Base-by-base conservation (phyloP, 192 early-diverging fungal genomes). In the Rhizophagus clarus region DNA sequence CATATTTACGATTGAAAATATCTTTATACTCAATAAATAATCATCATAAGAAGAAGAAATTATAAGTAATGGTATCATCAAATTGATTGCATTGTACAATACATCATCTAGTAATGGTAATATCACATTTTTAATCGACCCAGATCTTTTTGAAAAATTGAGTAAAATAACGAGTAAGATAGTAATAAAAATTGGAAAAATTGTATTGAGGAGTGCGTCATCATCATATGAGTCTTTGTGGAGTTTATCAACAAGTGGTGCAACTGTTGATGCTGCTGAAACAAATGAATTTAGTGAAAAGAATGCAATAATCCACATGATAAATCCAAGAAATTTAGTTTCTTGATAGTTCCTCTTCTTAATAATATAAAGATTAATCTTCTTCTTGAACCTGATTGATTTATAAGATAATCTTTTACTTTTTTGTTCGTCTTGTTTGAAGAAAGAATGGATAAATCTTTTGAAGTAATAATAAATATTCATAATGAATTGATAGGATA, bases 41-140 rank as follows among this genome's bases (percentile, higher is more conserved):
- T 74, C 56, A 60, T 17, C 56, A 74, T 61, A 74, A 0, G 62
- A 15, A 40, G 66, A 77, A 2, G 75, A 62, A 47, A 77, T 32
- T 77, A 64, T n/a, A n/a, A n/a, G n/a, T 24, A 77, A 32, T 17
- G 75, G 75, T 66, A 77, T 64, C 37, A 64, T 61, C 60, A 61
- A 77, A 77, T 37, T 77, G 37, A 77, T 32, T 24, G 24, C 29
- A n/a, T 77, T 77, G 32, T 77, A 77, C 28, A 77, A 77, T 74
- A 74, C 28, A 28, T 77, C 75, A 62, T 77, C 75, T 22, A 77
- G 4, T 77, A 77, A 45, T 49, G 75, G 61, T 22, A 77, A 77
- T 10, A 77, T 0, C 10, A 77, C 11, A 15, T 77, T 77, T 64
- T 77, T 34, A 28, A 45, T 40, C 3, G 15, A 15, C 17, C 62